A percentile compares a stretch with the other conserved stretches of the same genome.
These are phyloP conservation scores for Pyrenopolyporus hunteri DNA, from an alignment of 495 filamentous ascomycete genomes.

Conservation along the genomic window DNA sequence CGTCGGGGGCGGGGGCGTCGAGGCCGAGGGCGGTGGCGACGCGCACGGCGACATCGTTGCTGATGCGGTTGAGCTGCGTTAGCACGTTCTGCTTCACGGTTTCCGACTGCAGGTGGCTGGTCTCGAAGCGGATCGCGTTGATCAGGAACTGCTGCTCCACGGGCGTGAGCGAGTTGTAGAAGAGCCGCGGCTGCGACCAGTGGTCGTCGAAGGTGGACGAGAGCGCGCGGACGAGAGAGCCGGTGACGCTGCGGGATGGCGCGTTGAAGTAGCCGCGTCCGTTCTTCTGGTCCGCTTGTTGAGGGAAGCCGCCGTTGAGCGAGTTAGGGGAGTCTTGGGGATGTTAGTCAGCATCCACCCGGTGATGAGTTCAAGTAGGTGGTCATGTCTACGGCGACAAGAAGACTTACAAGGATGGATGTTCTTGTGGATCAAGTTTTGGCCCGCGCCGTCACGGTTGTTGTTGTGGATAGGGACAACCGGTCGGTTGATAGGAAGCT, in stretches of 20 bases:
- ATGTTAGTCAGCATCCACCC: constrained; percentile 2
- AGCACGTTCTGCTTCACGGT: constrained; percentile 68
- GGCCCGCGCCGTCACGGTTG: constrained; percentile 67
- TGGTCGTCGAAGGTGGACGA: constrained; percentile 73
- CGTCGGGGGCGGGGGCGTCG: constrained; percentile 62
- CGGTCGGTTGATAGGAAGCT: constrained; percentile 76
- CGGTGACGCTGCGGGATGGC: constrained; percentile 60
- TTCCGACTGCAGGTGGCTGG: constrained; percentile 60
- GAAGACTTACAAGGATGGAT: constrained; percentile 48
- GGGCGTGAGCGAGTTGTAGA: constrained; percentile 75
- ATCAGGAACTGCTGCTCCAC: constrained; percentile 78
- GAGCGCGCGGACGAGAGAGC: constrained; percentile 61
- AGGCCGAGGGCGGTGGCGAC: constrained; percentile 69
- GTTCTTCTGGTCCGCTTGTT: constrained; percentile 70
- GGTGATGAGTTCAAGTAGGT: neutral
- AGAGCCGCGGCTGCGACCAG: constrained; percentile 77
- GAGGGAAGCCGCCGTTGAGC: constrained; percentile 67
- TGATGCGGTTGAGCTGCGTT: constrained; percentile 72
- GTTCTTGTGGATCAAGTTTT: constrained; percentile 62
- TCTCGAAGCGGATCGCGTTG: constrained; percentile 80
- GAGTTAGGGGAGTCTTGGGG: constrained; percentile 67
- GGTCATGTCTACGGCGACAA: neutral
- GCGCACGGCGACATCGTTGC: constrained; percentile 70
- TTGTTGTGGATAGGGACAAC: constrained; percentile 71
- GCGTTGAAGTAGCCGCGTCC: constrained; percentile 79